These are phyloP conservation scores for Xenosphaeropsis pyriputrescens DNA, from an alignment of 2,329 filamentous ascomycete species.

Conservation along the genomic window DNA sequence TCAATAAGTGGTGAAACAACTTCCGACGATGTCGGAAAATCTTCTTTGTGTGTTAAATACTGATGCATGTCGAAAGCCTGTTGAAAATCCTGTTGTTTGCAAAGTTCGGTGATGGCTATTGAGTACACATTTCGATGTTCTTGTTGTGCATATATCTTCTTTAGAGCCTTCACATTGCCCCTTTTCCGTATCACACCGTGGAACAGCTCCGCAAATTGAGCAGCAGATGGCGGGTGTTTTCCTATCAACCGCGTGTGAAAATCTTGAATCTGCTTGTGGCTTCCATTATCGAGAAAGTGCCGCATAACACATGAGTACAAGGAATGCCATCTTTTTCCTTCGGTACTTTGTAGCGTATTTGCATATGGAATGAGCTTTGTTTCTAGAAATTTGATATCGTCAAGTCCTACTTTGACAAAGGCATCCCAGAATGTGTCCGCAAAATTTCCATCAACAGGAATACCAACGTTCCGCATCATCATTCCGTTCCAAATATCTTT, in stretches of 20 bases:
- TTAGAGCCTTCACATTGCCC: conserved; percentile 20
- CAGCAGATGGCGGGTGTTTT: conserved; percentile 18
- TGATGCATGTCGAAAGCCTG: conserved; percentile 29
- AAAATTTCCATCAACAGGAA: conserved; percentile 23
- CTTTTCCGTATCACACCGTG: conserved; percentile 9
- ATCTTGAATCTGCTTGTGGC: conserved; percentile 6
- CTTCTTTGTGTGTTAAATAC: conserved; percentile 23
- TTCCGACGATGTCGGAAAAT: conserved; percentile 23
- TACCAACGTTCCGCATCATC: conserved; percentile 17
- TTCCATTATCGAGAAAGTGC: conserved; percentile 16
- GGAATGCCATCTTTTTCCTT: conserved; percentile 17
- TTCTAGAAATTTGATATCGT: conserved; percentile 17
- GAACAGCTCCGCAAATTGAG: conserved; percentile 20
- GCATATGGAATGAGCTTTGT: conserved; percentile 22
- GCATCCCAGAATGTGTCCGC: conserved; percentile 28
- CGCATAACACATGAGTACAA: conserved; percentile 30
- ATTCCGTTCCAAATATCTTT: conserved; percentile 26
- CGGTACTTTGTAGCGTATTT: conserved; percentile 22
- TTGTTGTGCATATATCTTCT: conserved; percentile 23
- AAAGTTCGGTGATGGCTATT: conserved; percentile 23
- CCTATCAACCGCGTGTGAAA: conserved; percentile 15
- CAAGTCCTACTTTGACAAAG: conserved; percentile 23
- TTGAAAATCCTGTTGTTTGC: conserved; percentile 19
- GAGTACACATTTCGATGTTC: conserved; percentile 25
- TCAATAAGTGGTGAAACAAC: conserved; percentile 24